phyloP scores from a whole-genome alignment of 371 early-diverging fungal genomes.

The Mortierella sp. region DNA sequence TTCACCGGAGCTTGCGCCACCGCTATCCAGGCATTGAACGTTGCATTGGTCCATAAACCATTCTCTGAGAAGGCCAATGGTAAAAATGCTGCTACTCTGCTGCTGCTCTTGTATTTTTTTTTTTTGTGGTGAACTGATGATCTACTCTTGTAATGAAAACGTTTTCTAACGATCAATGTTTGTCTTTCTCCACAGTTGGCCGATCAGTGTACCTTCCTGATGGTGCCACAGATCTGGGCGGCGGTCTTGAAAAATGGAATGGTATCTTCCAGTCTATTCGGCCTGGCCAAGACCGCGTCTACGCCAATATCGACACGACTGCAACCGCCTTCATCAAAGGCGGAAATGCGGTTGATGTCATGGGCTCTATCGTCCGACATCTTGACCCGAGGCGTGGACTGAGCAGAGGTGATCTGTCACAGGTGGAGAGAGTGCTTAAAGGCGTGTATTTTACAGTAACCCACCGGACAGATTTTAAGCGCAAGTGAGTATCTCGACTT shows the following conservation, averaged over 20 bases:
- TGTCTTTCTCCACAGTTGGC: conserved; percentile 61
- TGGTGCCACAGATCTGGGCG: conserved; percentile 64
- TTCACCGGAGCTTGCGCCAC: conserved; percentile 56
- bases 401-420: conserved; percentile 1
- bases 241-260: conserved; percentile 90
- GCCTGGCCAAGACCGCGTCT: conserved; percentile 57
- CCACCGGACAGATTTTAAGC: conserved; percentile 58
- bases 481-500: conserved; percentile 37
- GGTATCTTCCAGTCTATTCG: conserved; percentile 83
- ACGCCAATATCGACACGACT: conserved; percentile 31
- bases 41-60: conserved; percentile 28
- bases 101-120: background rate
- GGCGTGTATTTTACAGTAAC: conserved; percentile 62
- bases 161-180: background rate
- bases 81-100: no score
- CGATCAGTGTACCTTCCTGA: conserved; percentile 84
- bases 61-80: conserved; percentile 22
- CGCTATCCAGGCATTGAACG: conserved; percentile 37
- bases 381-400: background rate
- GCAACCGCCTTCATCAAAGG: conserved; percentile 37
- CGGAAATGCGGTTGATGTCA: conserved; percentile 27
- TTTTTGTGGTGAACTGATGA: background rate
- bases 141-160: background rate
- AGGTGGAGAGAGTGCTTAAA: conserved; percentile 20
- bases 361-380: background rate